phyloP scores from a whole-genome alignment of 371 early-diverging fungal genomes.

The Capniomyces stellatus region DNA sequence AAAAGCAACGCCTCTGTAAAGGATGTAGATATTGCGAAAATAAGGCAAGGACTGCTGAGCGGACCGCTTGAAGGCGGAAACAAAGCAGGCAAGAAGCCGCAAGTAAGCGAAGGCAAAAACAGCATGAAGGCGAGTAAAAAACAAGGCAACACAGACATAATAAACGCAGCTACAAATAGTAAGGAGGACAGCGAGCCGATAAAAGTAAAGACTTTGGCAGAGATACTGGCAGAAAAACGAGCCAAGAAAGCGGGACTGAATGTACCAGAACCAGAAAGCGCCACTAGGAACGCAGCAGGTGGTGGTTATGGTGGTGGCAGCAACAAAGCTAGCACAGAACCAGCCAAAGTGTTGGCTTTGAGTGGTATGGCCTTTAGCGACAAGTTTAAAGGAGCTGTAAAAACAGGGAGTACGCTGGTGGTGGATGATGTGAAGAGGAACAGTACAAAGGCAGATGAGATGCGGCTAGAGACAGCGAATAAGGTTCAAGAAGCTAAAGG shows the following conservation, averaged over 20 bases:
- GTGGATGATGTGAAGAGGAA: too few relatives aligned
- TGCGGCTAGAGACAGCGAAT: too few relatives aligned
- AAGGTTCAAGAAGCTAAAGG: too few relatives aligned
- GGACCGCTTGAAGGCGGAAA: too few relatives aligned
- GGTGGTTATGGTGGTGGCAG: neutral
- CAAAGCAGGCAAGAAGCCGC: too few relatives aligned
- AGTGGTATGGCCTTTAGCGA: neutral
- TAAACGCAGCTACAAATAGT: neutral
- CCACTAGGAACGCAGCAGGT: neutral
- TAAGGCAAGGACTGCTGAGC: neutral
- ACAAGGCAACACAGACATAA: neutral
- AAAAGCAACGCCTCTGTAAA: too few relatives aligned
- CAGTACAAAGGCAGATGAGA: too few relatives aligned
- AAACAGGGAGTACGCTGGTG: neutral
- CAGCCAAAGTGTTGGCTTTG: neutral
- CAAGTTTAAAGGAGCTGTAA: neutral
- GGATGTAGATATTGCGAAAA: neutral
- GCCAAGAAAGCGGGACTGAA: neutral
- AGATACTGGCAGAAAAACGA: slow-evolving; percentile 2
- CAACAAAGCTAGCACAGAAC: neutral
- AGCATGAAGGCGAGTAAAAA: neutral
- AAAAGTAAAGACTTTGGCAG: slow-evolving; percentile 2
- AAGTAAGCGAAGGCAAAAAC: neutral
- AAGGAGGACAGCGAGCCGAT: neutral
- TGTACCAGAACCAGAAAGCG: neutral